Conservation (phyloP, 1,284 basidiomycete genomes). For the Phaffia rhodozyma region DNA sequence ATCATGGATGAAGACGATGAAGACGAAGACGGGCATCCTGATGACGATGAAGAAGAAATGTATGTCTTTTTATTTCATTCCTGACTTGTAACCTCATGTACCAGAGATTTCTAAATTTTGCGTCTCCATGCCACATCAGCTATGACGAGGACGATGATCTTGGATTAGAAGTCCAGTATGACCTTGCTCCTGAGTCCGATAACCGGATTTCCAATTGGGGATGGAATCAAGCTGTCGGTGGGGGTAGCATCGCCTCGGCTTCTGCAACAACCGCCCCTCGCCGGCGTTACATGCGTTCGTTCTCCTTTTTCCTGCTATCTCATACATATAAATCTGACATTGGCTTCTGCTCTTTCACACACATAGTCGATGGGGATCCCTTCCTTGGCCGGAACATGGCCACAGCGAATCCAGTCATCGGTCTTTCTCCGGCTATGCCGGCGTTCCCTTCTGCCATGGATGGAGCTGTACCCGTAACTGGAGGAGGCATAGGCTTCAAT, state of each 20-base stretch:
- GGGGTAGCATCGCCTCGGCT: not conserved
- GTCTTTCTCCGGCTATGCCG: slow-evolving; percentile 2
- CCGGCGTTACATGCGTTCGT: not conserved
- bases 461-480: not conserved
- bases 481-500: slow-evolving; percentile 6
- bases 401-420: not conserved
- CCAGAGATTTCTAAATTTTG: not conserved
- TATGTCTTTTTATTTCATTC: slow-evolving; percentile 11
- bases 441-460: not conserved
- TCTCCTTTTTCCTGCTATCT: not conserved
- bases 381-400: too few species aligned
- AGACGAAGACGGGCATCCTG: slow-evolving; percentile 22
- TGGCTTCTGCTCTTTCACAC: too few species aligned
- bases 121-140: not conserved
- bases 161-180: slow-evolving; percentile 10
- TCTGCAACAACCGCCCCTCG: not conserved
- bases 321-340: not conserved
- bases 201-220: slow-evolving; percentile 18
- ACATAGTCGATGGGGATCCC: too few species aligned
- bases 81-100: not conserved
- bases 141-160: slow-evolving; percentile 9
- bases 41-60: slow-evolving; percentile 28
- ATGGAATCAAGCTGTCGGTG: slow-evolving; percentile 5
- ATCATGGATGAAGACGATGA: slow-evolving; percentile 23
- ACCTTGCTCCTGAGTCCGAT: slow-evolving; percentile 9